phyloP scores from a whole-genome alignment of 1,284 basidiomycete species.

The Apiotrichum siamense region DNA sequence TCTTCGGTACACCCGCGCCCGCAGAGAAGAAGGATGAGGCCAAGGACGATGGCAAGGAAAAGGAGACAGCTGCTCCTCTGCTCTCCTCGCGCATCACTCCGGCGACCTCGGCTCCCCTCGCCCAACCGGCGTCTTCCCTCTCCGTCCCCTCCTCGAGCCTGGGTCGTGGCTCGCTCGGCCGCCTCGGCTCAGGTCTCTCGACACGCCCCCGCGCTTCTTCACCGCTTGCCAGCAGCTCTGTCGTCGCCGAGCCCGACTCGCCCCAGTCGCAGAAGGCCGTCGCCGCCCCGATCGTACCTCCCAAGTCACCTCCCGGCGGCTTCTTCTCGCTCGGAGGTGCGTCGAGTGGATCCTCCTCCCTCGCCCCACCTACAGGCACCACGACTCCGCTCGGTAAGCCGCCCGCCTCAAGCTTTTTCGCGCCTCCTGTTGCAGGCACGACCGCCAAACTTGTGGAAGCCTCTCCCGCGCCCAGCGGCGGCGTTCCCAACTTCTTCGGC shows the following conservation, averaged over 20 bases:
- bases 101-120: slow-evolving; percentile 4
- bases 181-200: slow-evolving; percentile 17
- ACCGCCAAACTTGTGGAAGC: slow-evolving; percentile 29
- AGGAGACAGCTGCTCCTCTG: slow-evolving; percentile 3
- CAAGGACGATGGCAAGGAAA: neutral
- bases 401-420: slow-evolving; percentile 24
- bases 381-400: slow-evolving; percentile 24
- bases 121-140: slow-evolving; percentile 9
- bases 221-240: slow-evolving; percentile 34
- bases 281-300: slow-evolving; percentile 4
- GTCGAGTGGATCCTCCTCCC: slow-evolving; percentile 13
- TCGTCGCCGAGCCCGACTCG: slow-evolving; percentile 36
- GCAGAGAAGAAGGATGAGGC: neutral
- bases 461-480: slow-evolving; percentile 10
- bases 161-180: slow-evolving; percentile 21
- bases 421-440: slow-evolving; percentile 7
- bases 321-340: slow-evolving; percentile 21
- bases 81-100: slow-evolving; percentile 15
- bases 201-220: slow-evolving; percentile 40
- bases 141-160: slow-evolving; percentile 17
- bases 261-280: slow-evolving; percentile 20
- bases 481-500: slow-evolving; percentile 16
- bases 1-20: slow-evolving; percentile 5
- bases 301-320: slow-evolving; percentile 10
- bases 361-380: slow-evolving; percentile 20